Base-by-base conservation (phyloP, 2,329 filamentous ascomycete species). In the Cladophialophora psammophila region DNA sequence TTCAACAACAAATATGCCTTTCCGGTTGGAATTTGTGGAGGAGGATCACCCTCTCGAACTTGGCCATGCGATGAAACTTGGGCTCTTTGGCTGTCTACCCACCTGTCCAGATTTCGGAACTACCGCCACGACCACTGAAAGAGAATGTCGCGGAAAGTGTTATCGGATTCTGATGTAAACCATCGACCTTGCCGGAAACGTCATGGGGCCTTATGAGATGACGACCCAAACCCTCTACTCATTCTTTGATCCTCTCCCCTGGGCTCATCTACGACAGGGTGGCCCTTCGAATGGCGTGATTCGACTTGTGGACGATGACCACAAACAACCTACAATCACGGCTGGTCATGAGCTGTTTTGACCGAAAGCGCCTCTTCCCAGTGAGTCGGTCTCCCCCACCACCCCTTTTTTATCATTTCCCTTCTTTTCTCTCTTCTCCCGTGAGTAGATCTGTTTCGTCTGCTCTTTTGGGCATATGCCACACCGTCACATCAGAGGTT, bases 31-130 rank as follows among this genome's bases (percentile, higher is more conserved):
- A 26, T 26, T 26, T 26, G 26, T 26, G 26, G 26, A 26, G n/a
- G 40, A 45, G 40, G 12, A 45, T n/a, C 12, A 45, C 2, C 2
- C 40, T n/a, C 12, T 12, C 5, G 62, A 64, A 38, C 38, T 64
- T 36, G 62, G 62, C n/a, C 53, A 35, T 32, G 62, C 42, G 6
- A 64, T 64, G 40, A 54, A 64, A 31, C 62, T 59, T 5, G 32
- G 59, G 20, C 63, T 65, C 10, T 65, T 65, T 50, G 56, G 35
- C 6, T 26, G 56, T 13, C 34, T 64, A 34, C 31, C 54, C 1
- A 40, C 26, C 36, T 40, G 58, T 32, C 35, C 35, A 12, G 35
- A 56, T 32, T 32, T 59, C 36, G 61, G 54, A 40, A 59, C n/a
- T n/a, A 62, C 53, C 26, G 31, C 53, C 12, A 36, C 54, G 12